These are phyloP conservation scores for Papiliotrema laurentii DNA, from an alignment of 1,284 basidiomycete genomes.

Conservation along the genomic window DNA sequence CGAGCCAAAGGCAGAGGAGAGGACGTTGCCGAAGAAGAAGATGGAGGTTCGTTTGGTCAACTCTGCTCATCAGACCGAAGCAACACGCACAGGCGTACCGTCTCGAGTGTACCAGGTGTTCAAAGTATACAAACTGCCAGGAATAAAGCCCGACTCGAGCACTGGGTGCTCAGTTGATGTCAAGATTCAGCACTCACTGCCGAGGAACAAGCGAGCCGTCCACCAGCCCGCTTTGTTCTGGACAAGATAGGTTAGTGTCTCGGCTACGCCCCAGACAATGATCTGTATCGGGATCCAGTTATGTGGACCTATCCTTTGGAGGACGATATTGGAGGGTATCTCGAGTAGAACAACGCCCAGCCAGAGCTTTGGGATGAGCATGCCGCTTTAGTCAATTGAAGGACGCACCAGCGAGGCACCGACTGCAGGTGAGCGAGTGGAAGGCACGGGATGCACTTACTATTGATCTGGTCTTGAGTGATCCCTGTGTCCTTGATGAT, in stretches of 20 bases:
- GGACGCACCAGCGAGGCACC: background rate
- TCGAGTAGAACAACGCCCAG: background rate
- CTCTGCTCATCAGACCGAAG: background rate
- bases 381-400: background rate
- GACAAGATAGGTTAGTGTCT: background rate
- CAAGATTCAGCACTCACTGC: background rate
- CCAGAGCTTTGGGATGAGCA: background rate
- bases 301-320: background rate
- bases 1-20: slow-evolving; percentile 1
- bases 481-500: background rate
- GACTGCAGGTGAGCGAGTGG: background rate
- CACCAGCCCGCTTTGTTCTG: background rate
- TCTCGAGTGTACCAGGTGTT: background rate
- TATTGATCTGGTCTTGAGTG: slow-evolving; percentile 1
- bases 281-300: background rate
- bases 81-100: background rate
- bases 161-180: background rate
- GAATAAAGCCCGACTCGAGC: background rate
- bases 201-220: background rate
- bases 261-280: background rate
- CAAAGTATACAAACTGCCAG: background rate
- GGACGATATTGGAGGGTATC: background rate
- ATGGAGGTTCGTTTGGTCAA: background rate
- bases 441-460: background rate
- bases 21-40: slow-evolving; percentile 1